Evolutionary conservation across 1,284 basidiomycete species (phyloP).

Genomic region (Irpex sp.): DNA sequence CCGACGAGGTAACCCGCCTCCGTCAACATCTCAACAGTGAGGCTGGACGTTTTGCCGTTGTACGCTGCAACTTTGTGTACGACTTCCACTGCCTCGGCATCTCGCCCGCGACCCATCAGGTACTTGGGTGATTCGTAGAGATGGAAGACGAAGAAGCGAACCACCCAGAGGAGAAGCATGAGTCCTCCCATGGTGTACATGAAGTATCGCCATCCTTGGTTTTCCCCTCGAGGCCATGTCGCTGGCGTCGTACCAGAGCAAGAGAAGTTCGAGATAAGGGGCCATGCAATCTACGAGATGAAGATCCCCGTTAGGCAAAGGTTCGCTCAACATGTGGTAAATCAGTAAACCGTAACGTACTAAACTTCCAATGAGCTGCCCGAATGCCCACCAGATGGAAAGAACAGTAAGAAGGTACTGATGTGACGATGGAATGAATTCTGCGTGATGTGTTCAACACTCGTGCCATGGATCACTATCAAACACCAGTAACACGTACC

Average conservation of each 20-base stretch:
- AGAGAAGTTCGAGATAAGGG: constrained; percentile 58
- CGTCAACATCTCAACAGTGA: constrained; percentile 47
- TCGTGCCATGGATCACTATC: background rate
- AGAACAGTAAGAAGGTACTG: constrained; percentile 63
- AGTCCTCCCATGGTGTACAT: constrained; percentile 60
- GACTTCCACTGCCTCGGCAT: constrained; percentile 69
- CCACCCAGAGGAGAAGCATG: constrained; percentile 58
- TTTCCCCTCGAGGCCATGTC: constrained; percentile 26
- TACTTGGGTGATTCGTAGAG: constrained; percentile 75
- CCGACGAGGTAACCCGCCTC: background rate
- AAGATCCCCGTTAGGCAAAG: background rate
- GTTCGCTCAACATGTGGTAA: background rate
- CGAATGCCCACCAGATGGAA: constrained; percentile 65
- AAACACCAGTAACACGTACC: constrained; percentile 35
- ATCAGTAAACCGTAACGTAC: constrained; percentile 28
- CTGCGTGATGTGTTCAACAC: constrained; percentile 25
- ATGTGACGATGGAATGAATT: constrained; percentile 56
- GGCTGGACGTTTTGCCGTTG: constrained; percentile 49
- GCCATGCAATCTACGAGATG: constrained; percentile 54
- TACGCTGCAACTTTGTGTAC: constrained; percentile 68
- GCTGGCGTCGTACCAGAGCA: constrained; percentile 7
- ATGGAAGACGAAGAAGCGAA: constrained; percentile 71
- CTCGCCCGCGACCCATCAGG: constrained; percentile 68
- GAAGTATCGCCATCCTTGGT: constrained; percentile 74
- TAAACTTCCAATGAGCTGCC: constrained; percentile 55